A percentile compares a stretch with the other conserved stretches of the same genome.
phyloP scores from a whole-genome alignment of 805 yeast species.

The Priceomyces medius region DNA sequence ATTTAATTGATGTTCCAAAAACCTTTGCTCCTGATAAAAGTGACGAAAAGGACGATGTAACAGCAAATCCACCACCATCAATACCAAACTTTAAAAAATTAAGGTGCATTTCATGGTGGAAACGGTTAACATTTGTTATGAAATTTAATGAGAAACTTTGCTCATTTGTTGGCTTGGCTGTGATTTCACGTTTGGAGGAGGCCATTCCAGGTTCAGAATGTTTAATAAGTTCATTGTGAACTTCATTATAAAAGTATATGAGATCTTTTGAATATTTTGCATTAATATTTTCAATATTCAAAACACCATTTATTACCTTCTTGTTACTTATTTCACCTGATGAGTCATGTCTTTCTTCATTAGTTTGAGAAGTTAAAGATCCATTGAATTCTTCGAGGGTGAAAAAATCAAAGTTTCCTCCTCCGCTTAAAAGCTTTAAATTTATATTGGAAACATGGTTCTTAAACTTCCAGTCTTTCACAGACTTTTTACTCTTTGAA shows the following conservation, averaged over 20 bases:
- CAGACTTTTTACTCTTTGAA: background rate
- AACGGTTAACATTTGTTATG: background rate
- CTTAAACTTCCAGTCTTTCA: background rate
- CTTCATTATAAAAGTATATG: background rate
- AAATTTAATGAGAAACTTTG: background rate
- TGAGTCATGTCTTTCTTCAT: background rate
- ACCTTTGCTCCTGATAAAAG: background rate
- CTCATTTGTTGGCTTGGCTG: too few species aligned
- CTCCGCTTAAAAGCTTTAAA: background rate
- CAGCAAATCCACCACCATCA: background rate
- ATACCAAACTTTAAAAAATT: background rate
- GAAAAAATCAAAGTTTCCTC: constrained; percentile 15
- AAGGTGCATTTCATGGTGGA: background rate
- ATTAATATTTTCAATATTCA: background rate
- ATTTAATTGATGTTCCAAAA: background rate
- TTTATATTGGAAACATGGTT: background rate
- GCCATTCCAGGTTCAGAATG: background rate
- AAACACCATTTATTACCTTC: background rate
- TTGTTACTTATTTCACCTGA: background rate
- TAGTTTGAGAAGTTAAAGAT: background rate
- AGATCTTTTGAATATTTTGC: background rate
- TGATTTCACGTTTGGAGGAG: background rate
- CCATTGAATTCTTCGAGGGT: constrained; percentile 11
- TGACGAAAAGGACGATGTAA: background rate
- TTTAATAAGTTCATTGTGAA: background rate